Base-by-base conservation (phyloP, 1,284 basidiomycete species). In the Ganoderma leucocontextum region DNA sequence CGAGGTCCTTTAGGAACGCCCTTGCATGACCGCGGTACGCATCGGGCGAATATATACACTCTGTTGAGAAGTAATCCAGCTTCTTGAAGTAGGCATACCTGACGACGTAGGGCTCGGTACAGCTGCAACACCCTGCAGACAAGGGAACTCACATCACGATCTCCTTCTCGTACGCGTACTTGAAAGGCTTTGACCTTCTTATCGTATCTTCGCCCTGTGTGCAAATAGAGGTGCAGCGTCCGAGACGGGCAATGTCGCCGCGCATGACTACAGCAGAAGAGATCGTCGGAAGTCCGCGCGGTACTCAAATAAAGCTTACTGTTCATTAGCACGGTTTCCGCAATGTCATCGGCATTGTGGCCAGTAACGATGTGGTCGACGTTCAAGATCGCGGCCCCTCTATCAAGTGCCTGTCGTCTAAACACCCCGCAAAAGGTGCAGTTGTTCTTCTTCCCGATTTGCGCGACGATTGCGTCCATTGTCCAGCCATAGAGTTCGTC, bases 391-490 rank as follows among this genome's bases (percentile, higher is more conserved):
- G 94, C 90, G 1, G 97, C 98, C 0, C 97, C 97, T 67, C 97
- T 87, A 81, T 99, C 97, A 19, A 99, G 87, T 2, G 98, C 97
- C 80, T 99, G 98, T 47, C 97, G 85, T 61, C 97, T 86, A 78
- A 99, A 99, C 2, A 99, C 97, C 33, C 97, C 97, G 78, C 97
- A 99, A 80, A 99, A 99, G 0, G 97, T 99, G 80, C 97, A 99
- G 77, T 99, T 99, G 77, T 98, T 98, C 85, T 97, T 97, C 81
- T 91, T 91, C n/a, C 97, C 97, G 33, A 99, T 91, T 77, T 96
- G 91, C 33, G 91, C 88, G 42, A 99, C 98, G 65, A 99, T 96
- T 22, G 90, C 87, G 78, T 99, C 97, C 97, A 99, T 99, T 0
- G 97, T 99, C 98, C 98, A 99, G 15, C 97, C 97, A 74, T 99